A percentile compares a stretch with the other conserved stretches of the same genome.
Evolutionary conservation across 805 yeast species (phyloP).

Genomic region (Kodamaea laetipori): DNA sequence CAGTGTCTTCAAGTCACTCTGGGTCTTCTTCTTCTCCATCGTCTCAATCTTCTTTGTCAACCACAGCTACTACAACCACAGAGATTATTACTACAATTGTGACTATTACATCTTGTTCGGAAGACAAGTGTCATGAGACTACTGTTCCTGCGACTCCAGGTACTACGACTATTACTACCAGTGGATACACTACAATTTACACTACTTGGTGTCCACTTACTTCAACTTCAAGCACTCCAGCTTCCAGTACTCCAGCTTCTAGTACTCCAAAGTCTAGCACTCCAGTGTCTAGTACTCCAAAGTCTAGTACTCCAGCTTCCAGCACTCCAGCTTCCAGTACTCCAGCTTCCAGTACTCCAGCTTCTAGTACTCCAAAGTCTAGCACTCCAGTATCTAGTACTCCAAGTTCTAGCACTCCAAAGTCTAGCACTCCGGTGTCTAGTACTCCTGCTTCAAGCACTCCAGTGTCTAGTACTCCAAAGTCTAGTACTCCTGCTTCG

Average conservation of each 20-base stretch:
- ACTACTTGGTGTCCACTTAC: slow-evolving; percentile 35
- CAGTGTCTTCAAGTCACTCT: slow-evolving; percentile 10
- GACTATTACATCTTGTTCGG: slow-evolving; percentile 42
- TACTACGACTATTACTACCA: slow-evolving; percentile 33
- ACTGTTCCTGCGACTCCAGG: slow-evolving; percentile 19
- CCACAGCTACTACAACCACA: too few relatives aligned
- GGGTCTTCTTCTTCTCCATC: too few relatives aligned
- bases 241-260: neutral
- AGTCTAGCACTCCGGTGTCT: slow-evolving; percentile 6
- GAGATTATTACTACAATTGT: slow-evolving; percentile 23
- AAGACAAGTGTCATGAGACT: slow-evolving; percentile 27
- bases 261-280: neutral
- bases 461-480: neutral
- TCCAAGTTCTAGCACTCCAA: slow-evolving; percentile 15
- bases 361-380: slow-evolving; percentile 10
- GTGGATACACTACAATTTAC: slow-evolving; percentile 39
- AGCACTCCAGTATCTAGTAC: slow-evolving; percentile 13
- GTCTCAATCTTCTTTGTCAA: too few relatives aligned
- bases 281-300: slow-evolving; percentile 18
- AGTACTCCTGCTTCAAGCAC: neutral
- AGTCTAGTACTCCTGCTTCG: neutral
- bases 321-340: slow-evolving; percentile 12
- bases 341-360: slow-evolving; percentile 28
- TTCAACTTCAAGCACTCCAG: slow-evolving; percentile 10
- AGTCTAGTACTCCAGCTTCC: slow-evolving; percentile 15